Evolutionary conservation across 2,329 filamentous ascomycete genomes (phyloP).

Genomic region (Stagonosporopsis tanaceti): DNA sequence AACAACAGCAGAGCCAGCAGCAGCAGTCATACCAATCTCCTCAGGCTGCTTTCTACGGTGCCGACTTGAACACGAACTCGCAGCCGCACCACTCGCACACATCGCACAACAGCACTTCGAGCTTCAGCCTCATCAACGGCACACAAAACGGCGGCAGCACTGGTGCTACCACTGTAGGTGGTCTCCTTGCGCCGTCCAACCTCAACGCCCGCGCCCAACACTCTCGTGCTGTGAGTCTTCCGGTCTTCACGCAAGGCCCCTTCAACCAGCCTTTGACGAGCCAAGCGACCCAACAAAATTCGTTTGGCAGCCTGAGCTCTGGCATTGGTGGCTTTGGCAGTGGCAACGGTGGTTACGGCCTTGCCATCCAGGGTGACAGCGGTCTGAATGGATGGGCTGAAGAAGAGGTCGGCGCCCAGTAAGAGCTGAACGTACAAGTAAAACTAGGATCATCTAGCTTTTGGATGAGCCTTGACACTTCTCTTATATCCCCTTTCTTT

Average conservation of each 20-base stretch:
- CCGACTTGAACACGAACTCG: slow-evolving; percentile 68
- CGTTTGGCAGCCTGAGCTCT: slow-evolving; percentile 66
- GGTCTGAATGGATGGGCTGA: slow-evolving; percentile 70
- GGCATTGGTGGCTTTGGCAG: slow-evolving; percentile 65
- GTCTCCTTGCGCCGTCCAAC: slow-evolving; percentile 76
- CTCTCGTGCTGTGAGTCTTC: slow-evolving; percentile 88
- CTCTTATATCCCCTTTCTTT: slow-evolving; percentile 27
- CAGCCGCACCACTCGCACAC: slow-evolving; percentile 67
- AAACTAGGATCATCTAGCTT: slow-evolving; percentile 4
- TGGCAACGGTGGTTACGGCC: slow-evolving; percentile 63
- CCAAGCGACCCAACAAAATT: slow-evolving; percentile 52
- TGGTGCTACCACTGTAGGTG: slow-evolving; percentile 74
- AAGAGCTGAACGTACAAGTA: slow-evolving; percentile 17
- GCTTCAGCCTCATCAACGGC: slow-evolving; percentile 59
- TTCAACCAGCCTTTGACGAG: slow-evolving; percentile 56
- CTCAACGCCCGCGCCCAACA: slow-evolving; percentile 66
- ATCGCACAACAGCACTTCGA: slow-evolving; percentile 62
- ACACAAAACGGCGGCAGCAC: slow-evolving; percentile 49
- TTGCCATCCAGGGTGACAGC: slow-evolving; percentile 66
- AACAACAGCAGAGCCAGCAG: slow-evolving; percentile 35
- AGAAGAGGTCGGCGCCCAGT: slow-evolving; percentile 67
- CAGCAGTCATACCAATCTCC: slow-evolving; percentile 69
- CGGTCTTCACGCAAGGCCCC: slow-evolving; percentile 70
- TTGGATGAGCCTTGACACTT: slow-evolving; percentile 15
- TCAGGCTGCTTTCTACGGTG: slow-evolving; percentile 81